Base-by-base conservation (phyloP, 139 green algal genomes). In the Chlamydomonas schloesseri region DNA sequence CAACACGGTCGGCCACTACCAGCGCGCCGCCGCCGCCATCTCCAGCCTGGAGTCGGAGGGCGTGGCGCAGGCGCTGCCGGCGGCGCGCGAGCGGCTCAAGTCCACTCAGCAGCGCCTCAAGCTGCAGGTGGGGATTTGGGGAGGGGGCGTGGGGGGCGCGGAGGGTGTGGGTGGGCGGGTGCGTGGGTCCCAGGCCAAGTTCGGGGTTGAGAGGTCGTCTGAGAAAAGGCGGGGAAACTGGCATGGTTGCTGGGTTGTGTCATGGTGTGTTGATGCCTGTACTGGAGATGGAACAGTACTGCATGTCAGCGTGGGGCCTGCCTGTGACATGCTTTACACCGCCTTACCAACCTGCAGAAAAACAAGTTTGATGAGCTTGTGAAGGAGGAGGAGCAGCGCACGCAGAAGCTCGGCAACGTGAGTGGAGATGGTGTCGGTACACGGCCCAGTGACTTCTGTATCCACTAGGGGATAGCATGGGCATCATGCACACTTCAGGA, bases 51-150 rank as follows among this genome's bases (percentile, higher is more conserved):
- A 75, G 70, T 10, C 21, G 11, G 70, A 75, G 70, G 34, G 70
- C 15, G 70, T 57, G 70, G 70, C 70, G 36, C 70, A 75, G 70
- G 14, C 23, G 34, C 70, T 75, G 70, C 70, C 70, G 20, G 70
- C 34, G 13, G 70, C 70, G 8, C 70, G 70, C 21, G 26, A 36
- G 6, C 70, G 70, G 18, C 70, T 75, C 33, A 17, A 55, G 20
- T n/a, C 37, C 13, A 31, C 70, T 4, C 34, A 34, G 34, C 24
- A 75, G 70, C 36, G 37, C 13, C 36, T 75, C 23, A 55, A 53
- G 70, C 36, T 75, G 70, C 70, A 75, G 70, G 70, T 33, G 70
- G 24, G 62, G 26, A 5, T 20, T 18, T 6, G 23, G 28, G 62
- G 62, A 1, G 2, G 23, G 62, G 62, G 28, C 21, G 28, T 33